Evolutionary conservation across 345 rosid genomes (phyloP), one percentile per base, ranked within the genome.

Genomic region (Eucalyptus leucophloia): DNA sequence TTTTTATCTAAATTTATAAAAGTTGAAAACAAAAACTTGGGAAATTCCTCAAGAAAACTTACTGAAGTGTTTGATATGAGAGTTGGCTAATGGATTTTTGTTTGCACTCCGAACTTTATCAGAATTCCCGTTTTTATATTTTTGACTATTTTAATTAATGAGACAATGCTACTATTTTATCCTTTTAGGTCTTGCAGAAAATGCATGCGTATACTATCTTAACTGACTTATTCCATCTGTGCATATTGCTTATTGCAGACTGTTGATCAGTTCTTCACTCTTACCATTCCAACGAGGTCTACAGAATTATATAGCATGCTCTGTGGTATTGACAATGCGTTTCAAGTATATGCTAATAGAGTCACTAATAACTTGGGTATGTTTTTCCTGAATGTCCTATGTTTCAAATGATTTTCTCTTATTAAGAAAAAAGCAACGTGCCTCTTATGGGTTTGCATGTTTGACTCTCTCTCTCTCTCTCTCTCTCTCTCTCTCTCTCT

Each of bases 211-310:
- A 11, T 77, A 40, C 85, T 12, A 77, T 77, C 85, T 40, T 77
- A 23, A 77, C 8, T 77, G 6, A 21, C 62, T 58, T 50, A 16
- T 16, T 50, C 8, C 53, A 50, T 56, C 5, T 72, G 19, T 80
- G 51, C 49, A 56, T 89, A 42, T 58, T 88, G 86, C 90, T 91
- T 91, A 89, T 62, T 93, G 94, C 97, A 97, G 97, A 96, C 99
- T 34, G 96, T 97, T 80, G 99, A 98, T 94, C 99, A 98, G 17
- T 97, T 98, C 92, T 96, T 98, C 91, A 94, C 92, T 86, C 91
- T 98, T 86, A 95, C 94, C 92, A 97, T 96, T 92, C 99, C 99
- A 88, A 96, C 94, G 98, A 94, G 98, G 92, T 88, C 95, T 90
- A 89, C 92, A 28, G 96, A 97, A 91, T 87, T 98, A 90, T 93